Conservation (phyloP, 2,329 filamentous ascomycete genomes). For the Colletotrichum navitas region DNA sequence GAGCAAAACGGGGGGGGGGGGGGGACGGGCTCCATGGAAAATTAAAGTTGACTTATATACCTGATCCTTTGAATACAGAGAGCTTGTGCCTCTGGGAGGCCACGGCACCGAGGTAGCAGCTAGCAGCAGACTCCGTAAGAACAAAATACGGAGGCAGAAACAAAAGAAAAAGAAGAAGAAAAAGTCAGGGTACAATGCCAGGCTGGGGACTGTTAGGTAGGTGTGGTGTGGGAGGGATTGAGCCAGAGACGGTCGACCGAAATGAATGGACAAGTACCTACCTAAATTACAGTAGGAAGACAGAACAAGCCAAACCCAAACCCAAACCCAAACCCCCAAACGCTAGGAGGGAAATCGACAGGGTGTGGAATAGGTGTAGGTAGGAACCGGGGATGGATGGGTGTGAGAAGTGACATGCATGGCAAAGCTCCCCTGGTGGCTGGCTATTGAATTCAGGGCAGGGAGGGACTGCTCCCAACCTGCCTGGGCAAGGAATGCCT, state of each 20-base stretch:
- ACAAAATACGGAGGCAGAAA: background rate
- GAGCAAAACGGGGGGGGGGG: conserved; percentile 51
- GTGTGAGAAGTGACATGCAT: conserved; percentile 38
- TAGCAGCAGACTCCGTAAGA: conserved; percentile 24
- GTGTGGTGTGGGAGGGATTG: conserved; percentile 13
- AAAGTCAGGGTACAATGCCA: conserved; percentile 36
- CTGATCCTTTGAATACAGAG: conserved; percentile 46
- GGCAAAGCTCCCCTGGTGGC: conserved; percentile 26
- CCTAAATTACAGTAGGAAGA: conserved; percentile 13
- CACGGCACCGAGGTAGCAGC: conserved; percentile 28
- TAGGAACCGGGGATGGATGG: conserved; percentile 4
- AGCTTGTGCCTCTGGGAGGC: conserved; percentile 42
- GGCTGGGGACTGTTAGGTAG: conserved; percentile 11
- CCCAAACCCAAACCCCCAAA: too few relatives aligned
- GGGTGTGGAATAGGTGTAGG: conserved; percentile 25
- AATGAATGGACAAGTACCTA: background rate
- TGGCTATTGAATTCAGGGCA: conserved; percentile 22
- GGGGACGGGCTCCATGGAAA: conserved; percentile 46
- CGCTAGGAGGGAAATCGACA: conserved; percentile 9
- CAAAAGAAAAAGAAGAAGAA: background rate
- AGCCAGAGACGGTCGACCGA: conserved; percentile 12
- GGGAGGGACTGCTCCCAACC: conserved; percentile 14
- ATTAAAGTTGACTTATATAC: conserved; percentile 57
- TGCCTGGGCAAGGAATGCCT: background rate
- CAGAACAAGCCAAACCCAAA: conserved; percentile 7